phyloP scores from a whole-genome alignment of 306 rosid genomes.

The Cicer pinnatifidum region DNA sequence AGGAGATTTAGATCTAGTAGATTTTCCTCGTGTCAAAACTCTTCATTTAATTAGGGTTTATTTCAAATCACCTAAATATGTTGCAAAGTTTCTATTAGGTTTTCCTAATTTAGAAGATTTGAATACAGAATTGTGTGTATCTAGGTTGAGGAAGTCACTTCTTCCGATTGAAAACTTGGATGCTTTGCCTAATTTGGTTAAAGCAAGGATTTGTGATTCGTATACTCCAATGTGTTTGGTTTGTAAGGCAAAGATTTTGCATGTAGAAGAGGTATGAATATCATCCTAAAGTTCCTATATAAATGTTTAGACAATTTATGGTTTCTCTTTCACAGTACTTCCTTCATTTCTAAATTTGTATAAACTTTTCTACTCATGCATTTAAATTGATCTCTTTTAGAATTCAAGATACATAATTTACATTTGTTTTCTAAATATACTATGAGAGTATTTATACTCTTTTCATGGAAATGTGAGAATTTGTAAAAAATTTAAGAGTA shows the following conservation, averaged over 20 bases:
- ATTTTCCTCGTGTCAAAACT: not conserved
- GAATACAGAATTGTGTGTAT: not conserved
- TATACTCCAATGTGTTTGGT: not conserved
- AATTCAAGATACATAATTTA: too few relatives aligned
- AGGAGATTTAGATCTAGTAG: not conserved
- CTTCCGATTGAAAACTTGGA: not conserved
- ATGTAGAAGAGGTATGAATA: not conserved
- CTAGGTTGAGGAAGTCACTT: not conserved
- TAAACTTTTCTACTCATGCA: too few relatives aligned
- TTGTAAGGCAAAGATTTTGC: not conserved
- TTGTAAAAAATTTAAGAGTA: too few relatives aligned
- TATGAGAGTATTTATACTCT: too few relatives aligned
- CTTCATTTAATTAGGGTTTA: not conserved
- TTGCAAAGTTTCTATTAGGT: not conserved
- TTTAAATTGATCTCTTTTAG: too few relatives aligned
- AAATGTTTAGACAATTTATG: too few relatives aligned
- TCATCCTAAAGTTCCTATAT: too few relatives aligned
- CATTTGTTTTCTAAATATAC: too few relatives aligned
- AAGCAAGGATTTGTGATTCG: not conserved
- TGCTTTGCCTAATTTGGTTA: slow-evolving; percentile 1
- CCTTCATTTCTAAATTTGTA: too few relatives aligned
- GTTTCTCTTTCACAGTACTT: too few relatives aligned
- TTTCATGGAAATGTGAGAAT: too few relatives aligned
- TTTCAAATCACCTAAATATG: not conserved
- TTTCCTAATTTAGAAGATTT: not conserved